These are phyloP conservation scores for Coemansia sp. DNA, from an alignment of 192 early-diverging fungal species.

Conservation along the genomic window DNA sequence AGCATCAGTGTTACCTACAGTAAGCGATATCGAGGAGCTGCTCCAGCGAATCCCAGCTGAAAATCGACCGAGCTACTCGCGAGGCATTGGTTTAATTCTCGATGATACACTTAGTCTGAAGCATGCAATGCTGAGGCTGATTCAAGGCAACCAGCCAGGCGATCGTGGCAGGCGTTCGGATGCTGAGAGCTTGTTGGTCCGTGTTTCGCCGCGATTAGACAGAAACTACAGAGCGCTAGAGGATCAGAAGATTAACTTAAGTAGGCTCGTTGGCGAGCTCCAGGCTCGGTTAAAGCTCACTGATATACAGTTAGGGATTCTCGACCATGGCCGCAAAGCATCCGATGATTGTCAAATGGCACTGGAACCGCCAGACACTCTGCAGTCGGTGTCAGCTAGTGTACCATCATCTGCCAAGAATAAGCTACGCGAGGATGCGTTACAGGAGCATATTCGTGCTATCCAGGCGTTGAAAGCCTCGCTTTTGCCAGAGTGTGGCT, in stretches of 20 bases:
- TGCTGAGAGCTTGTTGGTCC: neutral
- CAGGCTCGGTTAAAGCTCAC: conserved; percentile 17
- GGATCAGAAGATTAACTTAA: neutral
- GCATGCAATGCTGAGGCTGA: conserved; percentile 1
- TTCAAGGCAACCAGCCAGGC: neutral
- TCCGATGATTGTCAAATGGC: neutral
- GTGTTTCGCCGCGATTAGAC: neutral
- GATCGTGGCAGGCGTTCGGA: neutral
- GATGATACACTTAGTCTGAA: conserved; percentile 10
- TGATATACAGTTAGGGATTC: conserved; percentile 13
- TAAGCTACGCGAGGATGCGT: neutral
- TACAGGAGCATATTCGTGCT: conserved; percentile 16
- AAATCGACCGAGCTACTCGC: neutral
- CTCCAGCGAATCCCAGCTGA: neutral
- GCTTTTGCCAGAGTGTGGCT: neutral
- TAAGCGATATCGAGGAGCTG: neutral
- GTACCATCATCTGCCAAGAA: neutral
- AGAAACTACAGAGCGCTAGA: neutral
- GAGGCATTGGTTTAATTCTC: neutral
- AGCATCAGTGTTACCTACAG: neutral
- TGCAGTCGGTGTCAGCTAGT: neutral
- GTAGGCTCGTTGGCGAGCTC: conserved; percentile 10
- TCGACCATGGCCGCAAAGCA: conserved; percentile 2
- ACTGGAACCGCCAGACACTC: neutral
- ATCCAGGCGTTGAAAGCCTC: conserved; percentile 10